Base-by-base conservation (phyloP, 2,329 filamentous ascomycete genomes). In the Dendrostoma leiphaemia region DNA sequence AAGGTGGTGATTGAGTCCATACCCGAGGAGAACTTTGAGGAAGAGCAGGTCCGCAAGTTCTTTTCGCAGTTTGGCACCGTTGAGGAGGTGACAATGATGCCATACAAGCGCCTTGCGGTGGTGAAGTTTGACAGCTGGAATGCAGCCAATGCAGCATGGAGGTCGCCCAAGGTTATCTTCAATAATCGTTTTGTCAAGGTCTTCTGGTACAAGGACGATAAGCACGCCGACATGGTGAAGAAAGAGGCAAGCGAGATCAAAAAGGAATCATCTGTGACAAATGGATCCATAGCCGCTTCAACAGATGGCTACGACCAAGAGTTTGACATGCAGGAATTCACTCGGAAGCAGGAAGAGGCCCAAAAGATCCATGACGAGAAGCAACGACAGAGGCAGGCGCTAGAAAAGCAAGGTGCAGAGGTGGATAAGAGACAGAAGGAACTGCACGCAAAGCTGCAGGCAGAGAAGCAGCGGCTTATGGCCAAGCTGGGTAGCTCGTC, bases 111-210 rank as follows among this genome's bases (percentile, higher is more conserved):
- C 38, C 69, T 90, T 15, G 89, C 89, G 1, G 74, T 89, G 28
- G 77, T 94, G 59, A 88, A 85, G 61, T 94, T 80, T 62, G 79
- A 84, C 48, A 78, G 77, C 38, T 88, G 86, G 79, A 77, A 78
- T 6, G 72, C 82, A 13, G 90, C 90, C 13, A 82, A 84, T 56
- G 80, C 81, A 15, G 90, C 90, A 2, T 91, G 90, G 66, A 79
- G 80, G 44, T 91, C 87, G 8, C 89, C 90, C 0, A 91, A 91
- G 64, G 86, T 85, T 44, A 86, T 94, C 41, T 94, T 93, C 64
- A 88, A 92, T 63, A 94, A 93, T 62, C 79, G 90, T 10, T 94
- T 94, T 62, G 90, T 94, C 46, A 92, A 91, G 63, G 86, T 93
- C 0, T 91, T 87, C 63, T 93, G 89, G 89, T 80, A 84, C 65